phyloP scores from a whole-genome alignment of 495 filamentous ascomycete species.

The Cladorrhinum samala region DNA sequence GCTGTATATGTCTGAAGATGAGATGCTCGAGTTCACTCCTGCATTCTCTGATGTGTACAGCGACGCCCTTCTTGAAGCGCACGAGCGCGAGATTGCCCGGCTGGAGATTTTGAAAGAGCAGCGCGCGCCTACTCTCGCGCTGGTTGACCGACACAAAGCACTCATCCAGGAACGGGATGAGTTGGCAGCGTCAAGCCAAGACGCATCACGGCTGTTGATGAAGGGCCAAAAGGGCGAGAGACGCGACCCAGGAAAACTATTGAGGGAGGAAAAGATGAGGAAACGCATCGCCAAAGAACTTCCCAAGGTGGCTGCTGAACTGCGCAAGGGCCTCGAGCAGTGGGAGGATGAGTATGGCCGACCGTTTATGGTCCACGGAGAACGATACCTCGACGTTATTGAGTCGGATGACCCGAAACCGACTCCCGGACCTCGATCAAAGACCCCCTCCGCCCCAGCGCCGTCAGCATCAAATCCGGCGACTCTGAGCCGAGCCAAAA shows the following conservation, averaged over 20 bases:
- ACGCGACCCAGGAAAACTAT: conserved; percentile 87
- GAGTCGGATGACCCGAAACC: conserved; percentile 56
- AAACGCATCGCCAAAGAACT: conserved; percentile 94
- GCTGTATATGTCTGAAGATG: conserved; percentile 91
- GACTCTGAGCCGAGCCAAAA: conserved; percentile 34
- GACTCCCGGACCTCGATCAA: conserved; percentile 63
- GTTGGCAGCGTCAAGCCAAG: conserved; percentile 78
- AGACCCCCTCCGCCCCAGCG: conserved; percentile 64
- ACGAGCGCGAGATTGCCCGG: conserved; percentile 81
- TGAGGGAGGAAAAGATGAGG: conserved; percentile 96
- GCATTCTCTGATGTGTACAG: conserved; percentile 86
- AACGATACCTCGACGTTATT: conserved; percentile 77
- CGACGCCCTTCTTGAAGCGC: conserved; percentile 80
- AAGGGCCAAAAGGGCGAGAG: conserved; percentile 84
- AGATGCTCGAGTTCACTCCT: conserved; percentile 95
- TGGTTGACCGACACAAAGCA: conserved; percentile 77
- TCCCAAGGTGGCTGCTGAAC: conserved; percentile 78
- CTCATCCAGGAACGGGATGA: conserved; percentile 85
- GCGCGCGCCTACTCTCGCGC: conserved; percentile 71
- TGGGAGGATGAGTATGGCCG: conserved; percentile 95
- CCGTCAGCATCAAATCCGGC: conserved; percentile 40
- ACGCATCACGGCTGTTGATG: conserved; percentile 86
- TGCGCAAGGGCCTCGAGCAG: conserved; percentile 72
- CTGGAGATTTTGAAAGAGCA: conserved; percentile 81
- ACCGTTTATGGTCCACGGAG: conserved; percentile 86